Evolutionary conservation across 345 rosid species (phyloP).

Genomic region (Cardamine chenopodiifolia): DNA sequence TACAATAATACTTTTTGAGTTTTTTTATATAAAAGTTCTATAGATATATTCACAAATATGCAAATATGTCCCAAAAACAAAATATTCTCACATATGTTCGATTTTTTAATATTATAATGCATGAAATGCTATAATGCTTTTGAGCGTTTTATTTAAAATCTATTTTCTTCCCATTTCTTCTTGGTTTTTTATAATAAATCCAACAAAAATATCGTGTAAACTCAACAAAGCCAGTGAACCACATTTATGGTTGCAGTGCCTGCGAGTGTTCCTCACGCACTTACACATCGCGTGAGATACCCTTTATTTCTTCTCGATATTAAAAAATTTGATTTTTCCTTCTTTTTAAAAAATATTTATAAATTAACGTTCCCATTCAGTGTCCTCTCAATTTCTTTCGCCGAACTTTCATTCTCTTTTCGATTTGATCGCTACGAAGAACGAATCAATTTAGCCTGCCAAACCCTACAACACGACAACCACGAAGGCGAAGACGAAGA

Average conservation of each 20-base stretch:
- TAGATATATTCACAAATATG: no score
- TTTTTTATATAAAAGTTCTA: no score
- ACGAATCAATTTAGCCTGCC: conserved; percentile 22
- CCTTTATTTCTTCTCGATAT: conserved; percentile 23
- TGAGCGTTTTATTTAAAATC: not conserved
- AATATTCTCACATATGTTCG: no score
- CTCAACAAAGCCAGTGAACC: conserved; percentile 23
- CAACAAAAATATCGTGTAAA: conserved; percentile 10
- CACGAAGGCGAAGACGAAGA: conserved; percentile 10
- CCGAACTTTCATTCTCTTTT: conserved; percentile 36
- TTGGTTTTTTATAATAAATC: not conserved
- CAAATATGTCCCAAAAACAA: no score
- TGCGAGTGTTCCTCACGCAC: conserved; percentile 22
- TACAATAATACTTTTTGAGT: not conserved
- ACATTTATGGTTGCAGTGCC: conserved; percentile 20
- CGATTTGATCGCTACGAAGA: conserved; percentile 37
- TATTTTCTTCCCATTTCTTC: no score
- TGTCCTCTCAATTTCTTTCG: conserved; percentile 43
- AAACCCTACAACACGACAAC: conserved; percentile 41
- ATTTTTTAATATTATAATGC: no score
- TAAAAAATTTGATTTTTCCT: conserved; percentile 11
- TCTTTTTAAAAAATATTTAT: not conserved
- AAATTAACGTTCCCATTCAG: conserved; percentile 38
- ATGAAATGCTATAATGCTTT: not conserved
- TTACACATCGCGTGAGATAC: conserved; percentile 6